Evolutionary conservation across 495 filamentous ascomycete species (phyloP).

Genomic region (Xeromyces bisporus): DNA sequence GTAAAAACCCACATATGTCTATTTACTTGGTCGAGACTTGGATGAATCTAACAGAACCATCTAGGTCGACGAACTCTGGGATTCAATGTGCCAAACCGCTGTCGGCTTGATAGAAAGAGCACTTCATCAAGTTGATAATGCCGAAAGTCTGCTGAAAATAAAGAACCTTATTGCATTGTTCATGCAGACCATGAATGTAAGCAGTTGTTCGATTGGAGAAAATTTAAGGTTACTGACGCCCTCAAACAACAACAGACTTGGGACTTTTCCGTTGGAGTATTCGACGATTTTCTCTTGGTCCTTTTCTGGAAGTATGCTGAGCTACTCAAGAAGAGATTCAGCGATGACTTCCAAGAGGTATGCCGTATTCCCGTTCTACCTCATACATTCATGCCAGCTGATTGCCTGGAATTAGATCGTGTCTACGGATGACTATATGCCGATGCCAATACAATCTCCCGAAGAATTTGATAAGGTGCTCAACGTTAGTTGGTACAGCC

Average conservation of each 20-base stretch:
- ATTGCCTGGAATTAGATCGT: slow-evolving; percentile 59
- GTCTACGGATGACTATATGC: slow-evolving; percentile 96
- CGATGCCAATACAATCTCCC: slow-evolving; percentile 79
- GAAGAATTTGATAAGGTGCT: slow-evolving; percentile 93
- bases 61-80: slow-evolving; percentile 91
- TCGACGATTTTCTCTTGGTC: slow-evolving; percentile 67
- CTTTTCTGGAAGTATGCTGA: slow-evolving; percentile 89
- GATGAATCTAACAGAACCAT: slow-evolving; percentile 1
- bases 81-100: slow-evolving; percentile 85
- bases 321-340: slow-evolving; percentile 77
- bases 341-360: slow-evolving; percentile 84
- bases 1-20: slow-evolving; percentile 21
- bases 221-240: not conserved
- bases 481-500: slow-evolving; percentile 82
- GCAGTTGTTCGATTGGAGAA: too few relatives aligned
- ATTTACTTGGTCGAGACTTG: not conserved
- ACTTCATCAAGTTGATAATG: slow-evolving; percentile 59
- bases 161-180: slow-evolving; percentile 86
- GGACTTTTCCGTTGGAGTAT: slow-evolving; percentile 65
- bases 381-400: slow-evolving; percentile 4
- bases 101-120: slow-evolving; percentile 65
- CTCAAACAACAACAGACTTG: slow-evolving; percentile 45
- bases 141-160: slow-evolving; percentile 72
- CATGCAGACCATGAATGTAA: slow-evolving; percentile 89
- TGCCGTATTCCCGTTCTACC: slow-evolving; percentile 1